Evolutionary conservation across 495 filamentous ascomycete species (phyloP).

Genomic region (Daldinia grandis): DNA sequence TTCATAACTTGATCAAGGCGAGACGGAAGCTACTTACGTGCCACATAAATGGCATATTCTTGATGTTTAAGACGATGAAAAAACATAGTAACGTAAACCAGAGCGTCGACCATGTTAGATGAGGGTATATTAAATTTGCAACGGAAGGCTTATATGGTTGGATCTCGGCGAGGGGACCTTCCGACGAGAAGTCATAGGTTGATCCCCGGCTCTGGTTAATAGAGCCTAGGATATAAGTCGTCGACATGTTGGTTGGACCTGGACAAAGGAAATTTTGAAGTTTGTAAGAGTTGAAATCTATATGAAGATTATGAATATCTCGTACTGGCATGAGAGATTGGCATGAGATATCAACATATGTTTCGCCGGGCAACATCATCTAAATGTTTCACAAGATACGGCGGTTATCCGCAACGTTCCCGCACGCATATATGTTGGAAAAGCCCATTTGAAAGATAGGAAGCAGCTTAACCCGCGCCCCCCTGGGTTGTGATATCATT

Average conservation of each 20-base stretch:
- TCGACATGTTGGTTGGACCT: constrained; percentile 30
- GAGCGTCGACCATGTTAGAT: constrained; percentile 37
- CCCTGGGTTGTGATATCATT: constrained; percentile 21
- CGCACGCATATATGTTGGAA: constrained; percentile 16
- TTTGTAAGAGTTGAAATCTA: not conserved
- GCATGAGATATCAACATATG: constrained; percentile 23
- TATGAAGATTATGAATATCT: not conserved
- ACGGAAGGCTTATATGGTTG: constrained; percentile 24
- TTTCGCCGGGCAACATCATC: constrained; percentile 10
- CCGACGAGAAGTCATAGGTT: constrained; percentile 24
- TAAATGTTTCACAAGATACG: not conserved
- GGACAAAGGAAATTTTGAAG: constrained; percentile 16
- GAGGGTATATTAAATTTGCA: constrained; percentile 29
- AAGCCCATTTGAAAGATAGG: constrained; percentile 18
- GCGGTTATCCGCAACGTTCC: constrained; percentile 18
- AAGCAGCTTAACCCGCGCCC: constrained; percentile 5
- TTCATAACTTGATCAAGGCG: not conserved
- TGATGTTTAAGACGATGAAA: constrained; percentile 34
- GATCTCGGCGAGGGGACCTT: constrained; percentile 18
- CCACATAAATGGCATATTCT: constrained; percentile 42
- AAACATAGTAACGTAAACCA: constrained; percentile 40
- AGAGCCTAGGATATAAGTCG: constrained; percentile 39
- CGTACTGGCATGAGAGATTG: constrained; percentile 9
- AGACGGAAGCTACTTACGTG: constrained; percentile 26
- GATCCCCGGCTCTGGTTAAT: constrained; percentile 37